These are phyloP conservation scores for Xylariaceae sp. DNA, from an alignment of 2,329 filamentous ascomycete species.

Conservation along the genomic window DNA sequence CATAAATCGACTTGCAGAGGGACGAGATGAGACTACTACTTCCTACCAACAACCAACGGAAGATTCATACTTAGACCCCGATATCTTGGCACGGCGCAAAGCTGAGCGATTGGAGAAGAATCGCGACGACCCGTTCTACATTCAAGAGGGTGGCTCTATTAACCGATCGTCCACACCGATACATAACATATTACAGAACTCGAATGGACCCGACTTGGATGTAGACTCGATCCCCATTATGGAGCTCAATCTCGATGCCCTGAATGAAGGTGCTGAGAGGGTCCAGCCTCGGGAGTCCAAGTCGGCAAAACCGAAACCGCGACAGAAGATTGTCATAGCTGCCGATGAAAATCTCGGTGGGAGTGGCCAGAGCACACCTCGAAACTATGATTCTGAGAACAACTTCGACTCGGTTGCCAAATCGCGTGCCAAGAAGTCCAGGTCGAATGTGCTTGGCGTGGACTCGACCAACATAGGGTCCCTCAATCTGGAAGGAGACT, in stretches of 20 bases:
- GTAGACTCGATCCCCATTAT: slow-evolving; percentile 96
- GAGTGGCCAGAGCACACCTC: slow-evolving; percentile 45
- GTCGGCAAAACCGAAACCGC: slow-evolving; percentile 34
- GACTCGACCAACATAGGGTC: slow-evolving; percentile 78
- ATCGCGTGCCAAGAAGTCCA: slow-evolving; percentile 45
- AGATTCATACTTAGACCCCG: slow-evolving; percentile 66
- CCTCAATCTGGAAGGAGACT: slow-evolving; percentile 61
- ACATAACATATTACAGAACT: slow-evolving; percentile 68
- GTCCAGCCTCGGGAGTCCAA: slow-evolving; percentile 23
- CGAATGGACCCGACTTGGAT: slow-evolving; percentile 76
- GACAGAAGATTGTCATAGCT: slow-evolving; percentile 63
- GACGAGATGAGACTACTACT: slow-evolving; percentile 38
- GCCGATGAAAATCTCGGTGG: slow-evolving; percentile 67
- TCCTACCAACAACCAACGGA: slow-evolving; percentile 59
- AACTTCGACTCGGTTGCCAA: slow-evolving; percentile 46
- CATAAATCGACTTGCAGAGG: slow-evolving; percentile 46
- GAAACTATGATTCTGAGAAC: slow-evolving; percentile 52
- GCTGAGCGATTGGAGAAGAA: slow-evolving; percentile 77
- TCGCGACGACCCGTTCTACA: slow-evolving; percentile 94
- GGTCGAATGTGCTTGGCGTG: slow-evolving; percentile 69
- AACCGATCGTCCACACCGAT: slow-evolving; percentile 70
- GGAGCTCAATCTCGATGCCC: slow-evolving; percentile 72
- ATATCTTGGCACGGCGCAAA: slow-evolving; percentile 69
- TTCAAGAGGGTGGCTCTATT: slow-evolving; percentile 49
- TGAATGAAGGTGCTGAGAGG: slow-evolving; percentile 30